Conservation (phyloP, 371 early-diverging fungal species). For the Rhizopus sp. region DNA sequence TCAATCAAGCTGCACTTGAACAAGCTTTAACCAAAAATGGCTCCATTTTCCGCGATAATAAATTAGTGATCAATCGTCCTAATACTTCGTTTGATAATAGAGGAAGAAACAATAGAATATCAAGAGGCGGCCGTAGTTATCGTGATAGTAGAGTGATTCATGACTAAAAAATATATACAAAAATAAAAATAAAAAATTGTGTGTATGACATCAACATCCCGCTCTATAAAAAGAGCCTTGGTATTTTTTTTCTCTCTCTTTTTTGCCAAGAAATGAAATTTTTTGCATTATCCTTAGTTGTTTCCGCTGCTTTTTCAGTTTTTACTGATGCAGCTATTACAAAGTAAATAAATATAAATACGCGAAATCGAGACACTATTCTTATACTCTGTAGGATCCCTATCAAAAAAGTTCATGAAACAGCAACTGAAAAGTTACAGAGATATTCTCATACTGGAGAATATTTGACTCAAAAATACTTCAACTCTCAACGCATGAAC, state of each 20-base stretch:
- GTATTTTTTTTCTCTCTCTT: slow-evolving; percentile 13
- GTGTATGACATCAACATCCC: too few species aligned
- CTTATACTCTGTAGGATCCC: slow-evolving; percentile 47
- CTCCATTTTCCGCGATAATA: slow-evolving; percentile 38
- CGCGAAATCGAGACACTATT: not conserved
- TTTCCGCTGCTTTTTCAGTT: slow-evolving; percentile 20
- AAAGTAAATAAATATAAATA: slow-evolving; percentile 24
- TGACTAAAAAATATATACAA: slow-evolving; percentile 9
- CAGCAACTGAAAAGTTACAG: slow-evolving; percentile 59
- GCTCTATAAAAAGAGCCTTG: too few species aligned
- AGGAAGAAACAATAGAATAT: slow-evolving; percentile 16
- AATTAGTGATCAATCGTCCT: slow-evolving; percentile 46
- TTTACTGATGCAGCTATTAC: slow-evolving; percentile 31
- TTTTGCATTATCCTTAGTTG: slow-evolving; percentile 31
- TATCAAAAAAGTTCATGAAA: slow-evolving; percentile 70
- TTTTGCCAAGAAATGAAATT: slow-evolving; percentile 30
- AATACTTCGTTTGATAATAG: slow-evolving; percentile 30
- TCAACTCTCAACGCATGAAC: slow-evolving; percentile 47
- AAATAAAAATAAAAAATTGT: too few species aligned
- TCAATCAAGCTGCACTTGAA: slow-evolving; percentile 37
- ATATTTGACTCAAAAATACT: slow-evolving; percentile 77
- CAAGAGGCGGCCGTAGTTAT: slow-evolving; percentile 27
- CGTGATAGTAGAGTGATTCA: slow-evolving; percentile 30
- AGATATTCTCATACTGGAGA: slow-evolving; percentile 64
- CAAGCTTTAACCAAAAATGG: slow-evolving; percentile 46